These are phyloP conservation scores for Drechslerella coelobrocha DNA, from an alignment of 2,329 filamentous ascomycete genomes.

Conservation along the genomic window DNA sequence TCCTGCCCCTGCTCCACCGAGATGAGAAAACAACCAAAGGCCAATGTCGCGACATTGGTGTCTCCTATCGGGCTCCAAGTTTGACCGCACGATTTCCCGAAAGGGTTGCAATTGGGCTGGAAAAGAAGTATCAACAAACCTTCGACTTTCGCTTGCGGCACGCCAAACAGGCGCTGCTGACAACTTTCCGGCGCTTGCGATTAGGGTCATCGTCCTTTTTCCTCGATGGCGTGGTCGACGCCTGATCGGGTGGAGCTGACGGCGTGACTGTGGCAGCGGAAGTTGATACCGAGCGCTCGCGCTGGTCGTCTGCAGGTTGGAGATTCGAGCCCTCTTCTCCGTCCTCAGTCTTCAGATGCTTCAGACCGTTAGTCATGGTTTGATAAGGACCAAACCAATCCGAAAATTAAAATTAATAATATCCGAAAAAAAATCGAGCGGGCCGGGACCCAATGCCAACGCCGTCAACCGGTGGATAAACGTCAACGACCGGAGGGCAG, in stretches of 20 bases:
- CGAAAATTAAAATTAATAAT: not conserved
- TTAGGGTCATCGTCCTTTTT: constrained; percentile 48
- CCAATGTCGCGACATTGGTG: no score
- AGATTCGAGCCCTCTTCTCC: constrained; percentile 34
- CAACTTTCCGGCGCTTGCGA: constrained; percentile 71
- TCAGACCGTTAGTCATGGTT: constrained; percentile 46
- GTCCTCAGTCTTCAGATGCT: constrained; percentile 46
- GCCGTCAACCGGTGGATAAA: constrained; percentile 38
- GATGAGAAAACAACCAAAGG: no score
- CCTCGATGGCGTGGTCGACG: constrained; percentile 30
- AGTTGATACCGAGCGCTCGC: constrained; percentile 10
- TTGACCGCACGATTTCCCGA: no score
- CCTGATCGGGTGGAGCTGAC: constrained; percentile 12
- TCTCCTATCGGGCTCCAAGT: no score
- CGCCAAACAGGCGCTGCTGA: constrained; percentile 83
- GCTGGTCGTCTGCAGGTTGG: constrained; percentile 2
- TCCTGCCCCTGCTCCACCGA: no score
- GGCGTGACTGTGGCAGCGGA: constrained; percentile 12
- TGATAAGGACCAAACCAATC: constrained; percentile 28
- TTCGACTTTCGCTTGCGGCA: constrained; percentile 81
- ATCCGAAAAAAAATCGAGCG: no score
- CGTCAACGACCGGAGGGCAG: constrained; percentile 25
- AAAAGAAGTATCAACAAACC: constrained; percentile 56
- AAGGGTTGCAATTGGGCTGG: constrained; percentile 17
- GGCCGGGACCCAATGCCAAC: constrained; percentile 21